Percentiles rank a stretch among this genome's conserved stretches.
Evolutionary conservation across 2,329 filamentous ascomycete genomes (phyloP).

Genomic region (Colletotrichum scovillei): DNA sequence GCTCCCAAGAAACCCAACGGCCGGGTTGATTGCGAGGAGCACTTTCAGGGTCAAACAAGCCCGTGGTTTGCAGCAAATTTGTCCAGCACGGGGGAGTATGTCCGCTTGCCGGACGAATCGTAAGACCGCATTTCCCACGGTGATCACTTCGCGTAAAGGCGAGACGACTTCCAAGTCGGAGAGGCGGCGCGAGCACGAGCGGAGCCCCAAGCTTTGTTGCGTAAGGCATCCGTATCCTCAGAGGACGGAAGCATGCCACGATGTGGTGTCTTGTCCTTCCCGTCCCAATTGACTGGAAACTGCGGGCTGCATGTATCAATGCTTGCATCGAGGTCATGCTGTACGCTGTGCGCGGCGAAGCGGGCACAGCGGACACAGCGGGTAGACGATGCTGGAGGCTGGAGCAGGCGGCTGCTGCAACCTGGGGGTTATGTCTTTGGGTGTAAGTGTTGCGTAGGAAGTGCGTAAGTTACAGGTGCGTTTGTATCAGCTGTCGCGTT

Average conservation of each 20-base stretch:
- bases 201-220: slow-evolving; percentile 21
- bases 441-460: background rate
- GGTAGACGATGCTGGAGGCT: slow-evolving; percentile 14
- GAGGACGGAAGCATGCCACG: background rate
- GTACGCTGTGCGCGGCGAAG: background rate
- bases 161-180: slow-evolving; percentile 1
- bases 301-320: slow-evolving; percentile 26
- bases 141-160: slow-evolving; percentile 24
- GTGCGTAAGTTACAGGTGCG: background rate
- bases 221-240: background rate
- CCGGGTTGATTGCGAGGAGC: slow-evolving; percentile 27
- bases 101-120: slow-evolving; percentile 27
- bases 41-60: slow-evolving; percentile 33
- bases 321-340: slow-evolving; percentile 2
- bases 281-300: slow-evolving; percentile 32
- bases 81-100: slow-evolving; percentile 19
- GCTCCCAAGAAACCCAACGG: slow-evolving; percentile 15
- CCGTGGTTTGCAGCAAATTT: slow-evolving; percentile 29
- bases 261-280: slow-evolving; percentile 25
- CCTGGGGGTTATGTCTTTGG: background rate
- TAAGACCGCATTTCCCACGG: slow-evolving; percentile 17
- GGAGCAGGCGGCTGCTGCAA: slow-evolving; percentile 24
- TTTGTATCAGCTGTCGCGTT: background rate
- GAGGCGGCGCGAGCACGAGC: slow-evolving; percentile 17
- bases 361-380: background rate